Evolutionary conservation across 345 rosid genomes (phyloP).

Genomic region (Eucalyptus regnans): DNA sequence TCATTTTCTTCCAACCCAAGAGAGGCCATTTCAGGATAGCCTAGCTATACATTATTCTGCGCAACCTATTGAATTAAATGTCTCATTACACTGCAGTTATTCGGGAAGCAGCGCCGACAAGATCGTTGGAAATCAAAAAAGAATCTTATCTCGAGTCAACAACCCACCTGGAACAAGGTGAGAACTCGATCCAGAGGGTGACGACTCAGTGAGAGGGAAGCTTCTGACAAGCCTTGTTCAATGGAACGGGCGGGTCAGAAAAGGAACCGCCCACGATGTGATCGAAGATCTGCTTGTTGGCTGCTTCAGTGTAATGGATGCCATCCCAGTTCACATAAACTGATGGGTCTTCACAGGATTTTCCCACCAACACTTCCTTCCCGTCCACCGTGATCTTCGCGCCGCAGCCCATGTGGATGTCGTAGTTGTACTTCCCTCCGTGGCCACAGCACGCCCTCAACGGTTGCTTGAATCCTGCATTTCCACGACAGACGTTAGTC

Average conservation of each 20-base stretch:
- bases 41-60: neutral
- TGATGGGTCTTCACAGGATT: constrained; percentile 30
- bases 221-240: constrained; percentile 30
- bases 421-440: constrained; percentile 75
- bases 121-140: neutral
- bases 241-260: constrained; percentile 25
- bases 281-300: constrained; percentile 22
- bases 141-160: neutral
- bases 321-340: constrained; percentile 37
- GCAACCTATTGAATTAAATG: neutral
- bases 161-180: neutral
- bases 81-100: neutral
- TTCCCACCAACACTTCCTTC: constrained; percentile 37
- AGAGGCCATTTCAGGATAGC: neutral
- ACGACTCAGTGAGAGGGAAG: neutral
- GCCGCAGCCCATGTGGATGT: constrained; percentile 43
- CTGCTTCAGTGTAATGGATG: constrained; percentile 36
- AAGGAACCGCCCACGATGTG: constrained; percentile 20
- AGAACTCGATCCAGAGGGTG: neutral
- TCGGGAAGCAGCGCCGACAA: neutral
- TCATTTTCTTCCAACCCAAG: neutral
- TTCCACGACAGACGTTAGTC: neutral
- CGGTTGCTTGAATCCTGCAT: constrained; percentile 52
- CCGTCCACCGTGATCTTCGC: constrained; percentile 22
- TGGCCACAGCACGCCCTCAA: constrained; percentile 69